Percentiles rank a stretch among this genome's conserved stretches.
These are phyloP conservation scores for Psilocybe cyanescens DNA, from an alignment of 768 basidiomycete genomes.

Conservation along the genomic window DNA sequence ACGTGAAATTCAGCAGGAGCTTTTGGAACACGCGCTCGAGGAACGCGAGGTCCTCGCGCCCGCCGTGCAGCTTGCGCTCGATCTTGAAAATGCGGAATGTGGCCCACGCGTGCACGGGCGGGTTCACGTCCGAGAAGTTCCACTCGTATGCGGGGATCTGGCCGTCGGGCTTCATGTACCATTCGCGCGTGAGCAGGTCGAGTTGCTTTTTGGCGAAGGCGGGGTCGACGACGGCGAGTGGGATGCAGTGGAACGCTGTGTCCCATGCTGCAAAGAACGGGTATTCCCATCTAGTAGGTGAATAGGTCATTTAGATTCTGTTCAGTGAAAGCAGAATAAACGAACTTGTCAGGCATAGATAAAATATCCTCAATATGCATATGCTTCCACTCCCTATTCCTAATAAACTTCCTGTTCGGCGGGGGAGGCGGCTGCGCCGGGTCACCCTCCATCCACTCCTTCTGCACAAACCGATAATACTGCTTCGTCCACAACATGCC, in stretches of 20 bases:
- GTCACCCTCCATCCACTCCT: conserved; percentile 96
- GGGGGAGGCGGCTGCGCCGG: conserved; percentile 95
- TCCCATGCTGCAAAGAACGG: conserved; percentile 99
- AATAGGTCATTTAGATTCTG: background rate
- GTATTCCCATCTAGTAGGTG: conserved; percentile 82
- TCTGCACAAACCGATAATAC: conserved; percentile 94
- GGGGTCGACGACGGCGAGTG: conserved; percentile 94
- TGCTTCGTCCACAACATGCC: conserved; percentile 99
- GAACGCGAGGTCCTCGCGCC: conserved; percentile 88
- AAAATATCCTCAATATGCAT: conserved; percentile 94
- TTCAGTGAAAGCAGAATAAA: conserved; percentile 6
- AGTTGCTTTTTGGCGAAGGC: conserved; percentile 97
- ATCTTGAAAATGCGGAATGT: conserved; percentile 99
- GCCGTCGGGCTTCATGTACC: conserved; percentile 99
- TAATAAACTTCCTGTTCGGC: conserved; percentile 79
- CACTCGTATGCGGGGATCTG: conserved; percentile 99
- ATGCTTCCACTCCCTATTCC: conserved; percentile 95
- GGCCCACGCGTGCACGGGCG: conserved; percentile 98
- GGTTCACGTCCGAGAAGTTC: conserved; percentile 99
- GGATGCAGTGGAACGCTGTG: conserved; percentile 99
- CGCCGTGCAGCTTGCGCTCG: conserved; percentile 94
- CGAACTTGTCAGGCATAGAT: conserved; percentile 98
- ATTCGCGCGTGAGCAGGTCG: conserved; percentile 94
- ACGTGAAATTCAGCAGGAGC: conserved; percentile 94
- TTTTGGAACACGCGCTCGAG: conserved; percentile 99